These are phyloP conservation scores for Cercospora sp. DNA, from an alignment of 2,329 filamentous ascomycete genomes.

Conservation along the genomic window DNA sequence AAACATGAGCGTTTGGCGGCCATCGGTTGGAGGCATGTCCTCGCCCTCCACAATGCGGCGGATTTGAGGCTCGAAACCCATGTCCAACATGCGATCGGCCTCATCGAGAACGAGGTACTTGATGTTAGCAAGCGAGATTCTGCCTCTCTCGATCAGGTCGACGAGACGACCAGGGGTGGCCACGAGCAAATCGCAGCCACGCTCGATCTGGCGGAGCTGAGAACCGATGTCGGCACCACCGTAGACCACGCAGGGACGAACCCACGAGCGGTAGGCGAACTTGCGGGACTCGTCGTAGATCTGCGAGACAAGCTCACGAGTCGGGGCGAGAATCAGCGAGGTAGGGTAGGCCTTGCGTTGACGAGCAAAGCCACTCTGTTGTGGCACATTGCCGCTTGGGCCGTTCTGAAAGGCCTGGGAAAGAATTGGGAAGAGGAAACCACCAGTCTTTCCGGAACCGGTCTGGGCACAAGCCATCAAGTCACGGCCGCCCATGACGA, in stretches of 20 bases:
- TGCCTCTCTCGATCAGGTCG: constrained; percentile 96
- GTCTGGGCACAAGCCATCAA: constrained; percentile 99
- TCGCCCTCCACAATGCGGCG: constrained; percentile 97
- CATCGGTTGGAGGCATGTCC: constrained; percentile 84
- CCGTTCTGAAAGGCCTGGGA: constrained; percentile 95
- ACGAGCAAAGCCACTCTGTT: constrained; percentile 75
- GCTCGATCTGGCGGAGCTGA: constrained; percentile 97
- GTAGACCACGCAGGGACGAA: constrained; percentile 96
- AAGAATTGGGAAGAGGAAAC: constrained; percentile 98
- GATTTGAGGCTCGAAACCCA: constrained; percentile 99
- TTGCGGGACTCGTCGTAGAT: constrained; percentile 98
- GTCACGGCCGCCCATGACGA: constrained; percentile 96
- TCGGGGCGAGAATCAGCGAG: constrained; percentile 91
- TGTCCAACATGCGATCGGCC: constrained; percentile 99
- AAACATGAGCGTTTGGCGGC: constrained; percentile 99
- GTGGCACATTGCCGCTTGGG: constrained; percentile 67
- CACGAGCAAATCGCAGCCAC: constrained; percentile 93
- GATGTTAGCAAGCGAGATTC: constrained; percentile 97
- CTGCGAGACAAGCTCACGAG: constrained; percentile 96
- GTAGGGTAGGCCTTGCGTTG: constrained; percentile 98
- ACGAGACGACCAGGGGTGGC: constrained; percentile 96
- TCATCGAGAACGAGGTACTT: constrained; percentile 99
- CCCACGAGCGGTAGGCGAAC: constrained; percentile 98
- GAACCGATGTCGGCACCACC: constrained; percentile 98
- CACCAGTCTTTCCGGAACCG: constrained; percentile 99